These are phyloP conservation scores for Penicillium coffeae DNA, from an alignment of 495 filamentous ascomycete species.

Conservation along the genomic window DNA sequence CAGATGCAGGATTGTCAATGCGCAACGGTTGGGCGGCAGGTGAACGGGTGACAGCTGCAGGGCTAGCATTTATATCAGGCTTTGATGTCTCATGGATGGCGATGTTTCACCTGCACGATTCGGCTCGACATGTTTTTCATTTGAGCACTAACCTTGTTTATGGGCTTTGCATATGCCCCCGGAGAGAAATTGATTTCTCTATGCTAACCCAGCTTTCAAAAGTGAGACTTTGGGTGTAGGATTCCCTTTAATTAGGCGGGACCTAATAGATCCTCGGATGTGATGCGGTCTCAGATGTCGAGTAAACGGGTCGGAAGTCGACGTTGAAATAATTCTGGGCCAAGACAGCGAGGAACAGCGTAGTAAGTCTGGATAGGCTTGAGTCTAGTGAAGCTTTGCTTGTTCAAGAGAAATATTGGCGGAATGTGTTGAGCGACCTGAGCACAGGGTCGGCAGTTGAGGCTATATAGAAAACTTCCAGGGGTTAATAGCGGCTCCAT, in stretches of 20 bases:
- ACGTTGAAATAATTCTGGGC: not conserved
- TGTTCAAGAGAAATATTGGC: too few species aligned
- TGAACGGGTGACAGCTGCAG: conserved; percentile 29
- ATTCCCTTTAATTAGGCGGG: too few species aligned
- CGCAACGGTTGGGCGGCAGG: conserved; percentile 14
- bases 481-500: not conserved
- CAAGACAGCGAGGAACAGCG: not conserved
- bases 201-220: too few species aligned
- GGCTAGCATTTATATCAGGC: conserved; percentile 15
- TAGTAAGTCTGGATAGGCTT: too few species aligned
- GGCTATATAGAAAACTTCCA: too few species aligned
- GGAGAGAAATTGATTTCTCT: not conserved
- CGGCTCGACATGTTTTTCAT: not conserved
- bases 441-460: too few species aligned
- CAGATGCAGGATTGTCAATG: conserved; percentile 8
- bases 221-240: too few species aligned
- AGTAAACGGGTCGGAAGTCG: conserved; percentile 5
- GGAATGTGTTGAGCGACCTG: too few species aligned
- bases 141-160: not conserved
- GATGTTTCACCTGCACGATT: conserved; percentile 18
- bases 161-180: not conserved
- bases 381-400: too few species aligned
- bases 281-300: conserved; percentile 29
- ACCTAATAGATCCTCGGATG: conserved; percentile 18
- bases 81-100: conserved; percentile 19